Base-by-base conservation (phyloP, 2,329 filamentous ascomycete species). In the Diplocarpon mali region DNA sequence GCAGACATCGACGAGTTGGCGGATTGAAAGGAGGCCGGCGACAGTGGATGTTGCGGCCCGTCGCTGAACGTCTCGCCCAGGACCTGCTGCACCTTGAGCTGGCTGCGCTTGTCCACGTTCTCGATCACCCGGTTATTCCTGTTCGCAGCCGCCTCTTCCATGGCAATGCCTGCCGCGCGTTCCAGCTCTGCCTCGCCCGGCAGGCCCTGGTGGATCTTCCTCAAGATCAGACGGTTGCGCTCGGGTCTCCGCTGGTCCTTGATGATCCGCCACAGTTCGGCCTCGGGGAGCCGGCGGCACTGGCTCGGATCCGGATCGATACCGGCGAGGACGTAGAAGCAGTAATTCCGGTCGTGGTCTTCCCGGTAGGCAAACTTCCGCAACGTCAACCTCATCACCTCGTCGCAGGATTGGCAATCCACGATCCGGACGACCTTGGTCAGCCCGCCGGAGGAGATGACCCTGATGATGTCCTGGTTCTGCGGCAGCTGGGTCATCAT, bases 381-480 rank as follows among this genome's bases (percentile, higher is more conserved):
- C 36, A 96, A 67, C 0, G 92, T 94, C 49, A 86, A 83, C 37
- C 88, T 75, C 70, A 95, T 90, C 42, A 96, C 85, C 54, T 96
- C 88, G 58, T 95, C 92, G 49, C 87, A 85, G 5, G 84, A 92
- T 60, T 81, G 88, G 71, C 89, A 95, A 53, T 85, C 85, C 52
- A 87, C 83, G 54, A 96, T 88, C 64, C 92, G 92, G 59, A 98
- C 80, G 17, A 95, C 89, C 60, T 94, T 95, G 38, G 88, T 94
- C 50, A 88, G 80, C 41, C 89, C 92, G 50, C 81, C 86, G 39
- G 88, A 92, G 54, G 85, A 95, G 60, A 96, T 95, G 54, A 95
- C 87, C 51, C 89, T 78, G 52, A 96, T 94, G 49, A 95, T 78
- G 48, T 89, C 84, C 63, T 93, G 87, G 64, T 88, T 85, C 53